These are phyloP conservation scores for Sarocladiaceae sp. DNA, from an alignment of 2,329 filamentous ascomycete species.

Conservation along the genomic window DNA sequence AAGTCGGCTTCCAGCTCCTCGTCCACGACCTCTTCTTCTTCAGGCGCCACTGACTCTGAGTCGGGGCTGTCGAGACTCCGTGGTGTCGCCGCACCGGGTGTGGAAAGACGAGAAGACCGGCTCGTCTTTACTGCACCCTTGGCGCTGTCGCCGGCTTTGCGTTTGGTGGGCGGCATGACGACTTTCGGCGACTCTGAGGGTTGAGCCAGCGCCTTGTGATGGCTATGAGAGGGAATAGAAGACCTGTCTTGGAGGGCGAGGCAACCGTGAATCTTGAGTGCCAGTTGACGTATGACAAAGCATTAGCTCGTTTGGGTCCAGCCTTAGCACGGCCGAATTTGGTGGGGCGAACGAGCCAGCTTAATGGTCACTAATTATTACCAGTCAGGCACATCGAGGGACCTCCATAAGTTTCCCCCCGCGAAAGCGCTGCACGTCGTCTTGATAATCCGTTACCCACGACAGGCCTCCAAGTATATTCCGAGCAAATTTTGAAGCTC, in stretches of 20 bases:
- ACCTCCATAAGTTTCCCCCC: conserved; percentile 8
- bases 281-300: conserved; percentile 8
- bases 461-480: too few relatives aligned
- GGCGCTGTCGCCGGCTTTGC: conserved; percentile 55
- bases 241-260: neutral
- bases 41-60: conserved; percentile 29
- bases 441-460: too few relatives aligned
- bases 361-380: neutral
- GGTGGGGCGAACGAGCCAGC: neutral
- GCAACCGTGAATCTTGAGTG: neutral
- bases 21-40: conserved; percentile 47
- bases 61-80: conserved; percentile 54
- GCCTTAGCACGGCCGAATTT: neutral
- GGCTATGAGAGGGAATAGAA: conserved; percentile 9
- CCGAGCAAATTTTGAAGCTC: too few relatives aligned
- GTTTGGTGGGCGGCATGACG: conserved; percentile 65
- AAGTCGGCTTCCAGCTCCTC: conserved; percentile 50
- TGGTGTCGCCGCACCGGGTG: conserved; percentile 57
- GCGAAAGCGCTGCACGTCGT: neutral
- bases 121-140: conserved; percentile 50
- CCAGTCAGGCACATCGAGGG: conserved; percentile 1
- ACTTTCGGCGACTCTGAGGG: conserved; percentile 10
- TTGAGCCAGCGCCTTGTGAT: conserved; percentile 10
- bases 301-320: neutral
- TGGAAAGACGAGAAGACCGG: conserved; percentile 53